A percentile compares a stretch with the other conserved stretches of the same genome.
phyloP scores from a whole-genome alignment of 768 basidiomycete genomes.

The Kwoniella sp. region DNA sequence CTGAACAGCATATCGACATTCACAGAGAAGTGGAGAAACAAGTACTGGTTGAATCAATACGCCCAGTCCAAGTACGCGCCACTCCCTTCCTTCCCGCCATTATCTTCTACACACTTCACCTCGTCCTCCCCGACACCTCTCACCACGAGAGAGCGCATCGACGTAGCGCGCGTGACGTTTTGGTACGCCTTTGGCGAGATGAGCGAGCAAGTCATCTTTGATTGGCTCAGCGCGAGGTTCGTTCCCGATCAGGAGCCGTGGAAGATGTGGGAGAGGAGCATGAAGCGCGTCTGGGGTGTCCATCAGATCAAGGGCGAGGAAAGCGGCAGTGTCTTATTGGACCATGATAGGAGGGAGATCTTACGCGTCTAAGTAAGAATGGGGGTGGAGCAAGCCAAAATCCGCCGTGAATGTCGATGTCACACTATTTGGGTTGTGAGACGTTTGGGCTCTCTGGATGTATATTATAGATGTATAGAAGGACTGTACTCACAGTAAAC shows the following conservation, averaged over 20 bases:
- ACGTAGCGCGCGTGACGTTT: constrained; percentile 27
- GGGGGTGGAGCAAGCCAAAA: too few species aligned
- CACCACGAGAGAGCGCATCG: not conserved
- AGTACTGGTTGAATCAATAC: constrained; percentile 58
- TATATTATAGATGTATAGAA: not conserved
- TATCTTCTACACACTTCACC: constrained; percentile 19
- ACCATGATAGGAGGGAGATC: not conserved
- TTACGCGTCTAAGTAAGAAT: not conserved
- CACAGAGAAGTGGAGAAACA: constrained; percentile 9
- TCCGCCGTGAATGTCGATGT: too few species aligned
- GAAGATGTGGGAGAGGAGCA: constrained; percentile 40
- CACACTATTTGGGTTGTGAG: too few species aligned
- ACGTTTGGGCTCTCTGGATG: not conserved
- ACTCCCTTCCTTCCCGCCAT: constrained; percentile 9
- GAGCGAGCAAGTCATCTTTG: constrained; percentile 24
- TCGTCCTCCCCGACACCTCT: not conserved
- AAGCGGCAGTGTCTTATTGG: not conserved
- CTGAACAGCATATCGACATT: constrained; percentile 56
- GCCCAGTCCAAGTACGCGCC: constrained; percentile 19
- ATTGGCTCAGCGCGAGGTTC: constrained; percentile 59
- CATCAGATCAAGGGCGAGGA: not conserved
- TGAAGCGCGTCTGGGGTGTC: constrained; percentile 15
- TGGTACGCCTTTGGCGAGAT: constrained; percentile 27
- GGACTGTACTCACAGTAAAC: too few species aligned
- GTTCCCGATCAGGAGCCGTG: constrained; percentile 60